Evolutionary conservation across 805 yeast genomes (phyloP).

Genomic region (Pichia membranifaciens): DNA sequence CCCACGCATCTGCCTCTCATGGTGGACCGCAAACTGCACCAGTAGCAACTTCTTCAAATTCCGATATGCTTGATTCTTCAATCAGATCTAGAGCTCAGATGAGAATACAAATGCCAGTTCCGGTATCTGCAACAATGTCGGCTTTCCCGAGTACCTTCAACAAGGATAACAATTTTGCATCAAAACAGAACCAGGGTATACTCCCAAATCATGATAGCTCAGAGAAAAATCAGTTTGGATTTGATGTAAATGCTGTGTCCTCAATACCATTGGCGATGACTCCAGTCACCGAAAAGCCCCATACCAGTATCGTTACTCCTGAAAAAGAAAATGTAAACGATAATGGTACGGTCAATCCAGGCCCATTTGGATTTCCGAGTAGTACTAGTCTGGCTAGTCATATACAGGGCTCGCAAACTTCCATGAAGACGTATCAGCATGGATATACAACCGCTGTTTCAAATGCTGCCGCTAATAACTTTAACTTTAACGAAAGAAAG

Average conservation of each 20-base stretch:
- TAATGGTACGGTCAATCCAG: background rate
- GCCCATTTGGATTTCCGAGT: background rate
- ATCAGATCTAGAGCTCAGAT: slow-evolving; percentile 47
- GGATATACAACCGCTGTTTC: background rate
- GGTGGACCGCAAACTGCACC: slow-evolving; percentile 30
- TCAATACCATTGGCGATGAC: slow-evolving; percentile 68
- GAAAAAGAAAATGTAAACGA: slow-evolving; percentile 5
- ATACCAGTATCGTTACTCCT: slow-evolving; percentile 7
- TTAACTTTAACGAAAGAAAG: slow-evolving; percentile 5
- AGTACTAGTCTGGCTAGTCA: background rate
- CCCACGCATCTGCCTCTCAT: slow-evolving; percentile 4
- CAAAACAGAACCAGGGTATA: slow-evolving; percentile 14
- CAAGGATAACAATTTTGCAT: background rate
- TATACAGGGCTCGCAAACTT: background rate
- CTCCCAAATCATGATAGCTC: slow-evolving; percentile 8
- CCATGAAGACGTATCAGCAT: background rate
- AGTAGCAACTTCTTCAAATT: slow-evolving; percentile 13
- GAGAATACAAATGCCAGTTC: slow-evolving; percentile 72
- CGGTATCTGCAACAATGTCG: slow-evolving; percentile 32
- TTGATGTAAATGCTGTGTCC: slow-evolving; percentile 60
- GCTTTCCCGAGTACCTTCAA: background rate
- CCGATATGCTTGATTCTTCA: slow-evolving; percentile 23
- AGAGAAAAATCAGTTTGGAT: slow-evolving; percentile 34
- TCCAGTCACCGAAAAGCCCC: slow-evolving; percentile 59
- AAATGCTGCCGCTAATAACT: background rate